A percentile compares a stretch with the other conserved stretches of the same genome.
Evolutionary conservation across 768 basidiomycete species (phyloP).

Genomic region (Suillus paluster): DNA sequence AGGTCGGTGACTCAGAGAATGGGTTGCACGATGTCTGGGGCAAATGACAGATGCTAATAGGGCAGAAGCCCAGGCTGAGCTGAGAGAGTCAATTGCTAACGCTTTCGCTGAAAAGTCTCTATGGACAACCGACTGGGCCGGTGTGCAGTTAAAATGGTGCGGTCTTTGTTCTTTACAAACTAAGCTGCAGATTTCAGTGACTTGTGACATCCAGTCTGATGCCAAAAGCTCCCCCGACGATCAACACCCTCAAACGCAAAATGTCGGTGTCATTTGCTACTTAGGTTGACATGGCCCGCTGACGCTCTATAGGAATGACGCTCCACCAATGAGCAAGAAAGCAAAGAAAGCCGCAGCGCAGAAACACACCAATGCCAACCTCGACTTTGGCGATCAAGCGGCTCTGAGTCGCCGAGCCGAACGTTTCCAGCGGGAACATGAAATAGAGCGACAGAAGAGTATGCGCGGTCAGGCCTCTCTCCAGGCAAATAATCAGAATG

Average conservation of each 20-base stretch:
- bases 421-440: conserved; percentile 91
- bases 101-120: conserved; percentile 84
- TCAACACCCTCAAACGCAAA: conserved; percentile 71
- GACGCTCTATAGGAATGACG: conserved; percentile 42
- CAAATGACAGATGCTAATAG: conserved; percentile 91
- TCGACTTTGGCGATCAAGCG: conserved; percentile 68
- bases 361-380: conserved; percentile 36
- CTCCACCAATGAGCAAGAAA: conserved; percentile 56
- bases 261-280: conserved; percentile 45
- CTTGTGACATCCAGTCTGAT: conserved; percentile 48
- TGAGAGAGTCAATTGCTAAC: conserved; percentile 96
- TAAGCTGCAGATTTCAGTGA: conserved; percentile 24
- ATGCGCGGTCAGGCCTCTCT: conserved; percentile 40
- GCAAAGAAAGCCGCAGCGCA: conserved; percentile 58
- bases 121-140: conserved; percentile 94
- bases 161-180: conserved; percentile 7
- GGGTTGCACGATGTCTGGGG: conserved; percentile 92
- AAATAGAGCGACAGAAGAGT: conserved; percentile 75
- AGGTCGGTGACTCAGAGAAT: conserved; percentile 62
- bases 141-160: conserved; percentile 86
- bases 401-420: conserved; percentile 79
- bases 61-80: conserved; percentile 86
- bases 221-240: conserved; percentile 58
- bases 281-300: conserved; percentile 6
- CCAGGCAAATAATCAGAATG: conserved; percentile 52